Percentiles rank a stretch among this genome's conserved stretches.
phyloP scores from a whole-genome alignment of 257 asterid species.

The Schizonepeta tenuifolia region DNA sequence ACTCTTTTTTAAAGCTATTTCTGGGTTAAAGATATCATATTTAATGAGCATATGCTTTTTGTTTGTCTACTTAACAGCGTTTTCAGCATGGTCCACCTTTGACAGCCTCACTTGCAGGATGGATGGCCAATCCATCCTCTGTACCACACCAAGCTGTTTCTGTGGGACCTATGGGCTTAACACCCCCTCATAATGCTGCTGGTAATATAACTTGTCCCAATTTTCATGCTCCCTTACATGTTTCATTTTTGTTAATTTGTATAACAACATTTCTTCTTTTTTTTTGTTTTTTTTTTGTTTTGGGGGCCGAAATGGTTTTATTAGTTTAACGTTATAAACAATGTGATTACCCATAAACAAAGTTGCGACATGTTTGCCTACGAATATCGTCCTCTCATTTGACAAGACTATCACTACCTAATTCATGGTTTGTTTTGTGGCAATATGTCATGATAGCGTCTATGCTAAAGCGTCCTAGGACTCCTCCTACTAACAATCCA shows the following conservation, averaged over 20 bases:
- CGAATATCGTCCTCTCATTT: slow-evolving; percentile 19
- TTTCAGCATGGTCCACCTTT: slow-evolving; percentile 51
- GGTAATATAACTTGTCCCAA: slow-evolving; percentile 38
- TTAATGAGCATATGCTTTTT: slow-evolving; percentile 17
- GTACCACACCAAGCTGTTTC: slow-evolving; percentile 50
- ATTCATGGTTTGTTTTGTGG: slow-evolving; percentile 34
- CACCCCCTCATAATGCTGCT: slow-evolving; percentile 52
- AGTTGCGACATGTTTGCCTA: not conserved
- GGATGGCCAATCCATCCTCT: slow-evolving; percentile 53
- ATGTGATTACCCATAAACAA: slow-evolving; percentile 11
- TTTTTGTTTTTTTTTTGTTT: not conserved
- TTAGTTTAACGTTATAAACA: not conserved
- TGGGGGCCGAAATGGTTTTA: not conserved
- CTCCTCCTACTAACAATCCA: slow-evolving; percentile 56
- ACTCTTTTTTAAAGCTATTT: not conserved
- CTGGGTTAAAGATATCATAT: slow-evolving; percentile 1
- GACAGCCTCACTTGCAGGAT: slow-evolving; percentile 51
- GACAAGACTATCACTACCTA: slow-evolving; percentile 26
- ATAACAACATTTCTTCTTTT: not conserved
- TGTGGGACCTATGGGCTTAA: slow-evolving; percentile 49
- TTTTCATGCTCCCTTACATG: slow-evolving; percentile 10
- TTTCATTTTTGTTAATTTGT: not conserved
- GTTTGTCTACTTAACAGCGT: slow-evolving; percentile 36
- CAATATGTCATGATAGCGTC: slow-evolving; percentile 43
- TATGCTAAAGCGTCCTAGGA: slow-evolving; percentile 60